A percentile compares a stretch with the other conserved stretches of the same genome.
These are phyloP conservation scores for Salix koriyanagi DNA, from an alignment of 345 rosid genomes.

Conservation along the genomic window DNA sequence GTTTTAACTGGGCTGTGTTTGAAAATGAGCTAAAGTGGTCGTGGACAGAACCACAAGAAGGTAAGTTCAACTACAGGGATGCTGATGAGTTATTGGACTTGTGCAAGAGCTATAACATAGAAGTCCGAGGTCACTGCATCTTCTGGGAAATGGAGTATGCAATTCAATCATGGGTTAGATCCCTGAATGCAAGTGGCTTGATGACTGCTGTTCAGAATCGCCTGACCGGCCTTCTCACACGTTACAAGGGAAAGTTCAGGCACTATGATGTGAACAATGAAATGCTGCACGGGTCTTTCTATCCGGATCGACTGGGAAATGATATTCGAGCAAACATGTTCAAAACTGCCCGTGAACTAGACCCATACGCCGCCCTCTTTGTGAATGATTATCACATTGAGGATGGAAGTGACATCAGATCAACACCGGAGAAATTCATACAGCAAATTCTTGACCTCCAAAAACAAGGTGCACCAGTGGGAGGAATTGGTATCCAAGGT, in stretches of 20 bases:
- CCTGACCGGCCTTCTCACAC: constrained; percentile 34
- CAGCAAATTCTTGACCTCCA: constrained; percentile 59
- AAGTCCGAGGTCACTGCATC: constrained; percentile 50
- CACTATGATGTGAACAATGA: constrained; percentile 68
- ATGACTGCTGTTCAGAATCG: constrained; percentile 37
- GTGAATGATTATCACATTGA: constrained; percentile 89
- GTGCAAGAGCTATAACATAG: constrained; percentile 51
- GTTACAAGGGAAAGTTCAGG: constrained; percentile 63
- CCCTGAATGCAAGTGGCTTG: constrained; percentile 35
- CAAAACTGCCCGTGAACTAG: constrained; percentile 56
- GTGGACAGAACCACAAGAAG: constrained; percentile 84
- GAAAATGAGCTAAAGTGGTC: constrained; percentile 93
- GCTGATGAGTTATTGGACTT: constrained; percentile 74
- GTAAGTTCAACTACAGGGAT: constrained; percentile 66
- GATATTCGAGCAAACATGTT: constrained; percentile 60
- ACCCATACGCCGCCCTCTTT: constrained; percentile 62
- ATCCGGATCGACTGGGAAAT: constrained; percentile 50
- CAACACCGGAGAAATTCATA: constrained; percentile 63
- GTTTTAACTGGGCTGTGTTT: constrained; percentile 88
- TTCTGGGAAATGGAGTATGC: constrained; percentile 51
- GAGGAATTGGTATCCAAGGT: constrained; percentile 54
- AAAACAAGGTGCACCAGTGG: constrained; percentile 50
- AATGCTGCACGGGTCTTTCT: constrained; percentile 79
- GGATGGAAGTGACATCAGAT: constrained; percentile 67
- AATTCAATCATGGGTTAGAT: constrained; percentile 44